phyloP scores from a whole-genome alignment of 371 early-diverging fungal genomes.

The Rhizopus stolonifer region DNA sequence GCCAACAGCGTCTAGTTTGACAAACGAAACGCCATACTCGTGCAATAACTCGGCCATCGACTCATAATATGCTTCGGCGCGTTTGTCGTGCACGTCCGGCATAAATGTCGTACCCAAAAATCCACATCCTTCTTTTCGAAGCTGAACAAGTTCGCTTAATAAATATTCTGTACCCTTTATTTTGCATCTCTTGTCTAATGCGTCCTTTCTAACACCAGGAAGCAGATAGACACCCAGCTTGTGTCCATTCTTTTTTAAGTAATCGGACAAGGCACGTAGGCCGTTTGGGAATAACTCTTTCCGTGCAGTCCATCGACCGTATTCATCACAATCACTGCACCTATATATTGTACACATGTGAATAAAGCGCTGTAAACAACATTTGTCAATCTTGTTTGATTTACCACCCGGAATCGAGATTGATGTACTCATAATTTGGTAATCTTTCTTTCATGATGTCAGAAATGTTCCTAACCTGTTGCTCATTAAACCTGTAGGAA shows the following conservation, averaged over 20 bases:
- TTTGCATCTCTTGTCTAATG: constrained; percentile 16
- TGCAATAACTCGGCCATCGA: constrained; percentile 39
- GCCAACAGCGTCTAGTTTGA: constrained; percentile 47
- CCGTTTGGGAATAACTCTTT: constrained; percentile 42
- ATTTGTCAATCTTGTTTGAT: not conserved
- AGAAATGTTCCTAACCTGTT: constrained; percentile 31
- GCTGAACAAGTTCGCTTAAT: constrained; percentile 24
- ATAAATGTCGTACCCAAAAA: constrained; percentile 40
- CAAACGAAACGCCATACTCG: constrained; percentile 38
- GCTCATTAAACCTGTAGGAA: constrained; percentile 37
- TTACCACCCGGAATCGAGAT: constrained; percentile 50
- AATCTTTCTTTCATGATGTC: constrained; percentile 38
- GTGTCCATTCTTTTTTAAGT: constrained; percentile 38
- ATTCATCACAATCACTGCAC: constrained; percentile 40
- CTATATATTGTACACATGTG: constrained; percentile 10
- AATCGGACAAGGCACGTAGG: constrained; percentile 23
- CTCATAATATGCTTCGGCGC: constrained; percentile 35
- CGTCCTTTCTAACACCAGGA: constrained; percentile 46
- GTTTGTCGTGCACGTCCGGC: constrained; percentile 37
- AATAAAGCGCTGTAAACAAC: not conserved
- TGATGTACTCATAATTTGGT: constrained; percentile 45
- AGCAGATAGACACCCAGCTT: constrained; percentile 43
- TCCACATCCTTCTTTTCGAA: constrained; percentile 39
- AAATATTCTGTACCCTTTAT: constrained; percentile 25
- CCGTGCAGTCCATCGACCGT: constrained; percentile 40